These are phyloP conservation scores for Marasmius sp. DNA, from an alignment of 1,284 basidiomycete species.

Conservation along the genomic window DNA sequence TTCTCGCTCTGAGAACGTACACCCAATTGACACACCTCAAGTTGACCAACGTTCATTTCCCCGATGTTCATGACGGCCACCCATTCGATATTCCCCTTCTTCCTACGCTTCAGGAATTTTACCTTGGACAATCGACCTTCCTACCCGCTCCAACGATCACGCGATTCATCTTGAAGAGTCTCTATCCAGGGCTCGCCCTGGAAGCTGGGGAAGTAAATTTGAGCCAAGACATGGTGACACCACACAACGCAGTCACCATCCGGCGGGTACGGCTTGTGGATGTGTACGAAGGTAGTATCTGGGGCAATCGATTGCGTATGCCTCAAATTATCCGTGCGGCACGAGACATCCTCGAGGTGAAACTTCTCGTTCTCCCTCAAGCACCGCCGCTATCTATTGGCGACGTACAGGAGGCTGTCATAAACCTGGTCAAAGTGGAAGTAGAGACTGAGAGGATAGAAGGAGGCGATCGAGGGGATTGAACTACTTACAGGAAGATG, in stretches of 20 bases:
- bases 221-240: neutral
- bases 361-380: neutral
- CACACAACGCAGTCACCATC: neutral
- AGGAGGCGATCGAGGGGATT: constrained; percentile 10
- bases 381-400: neutral
- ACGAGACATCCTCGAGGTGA: neutral
- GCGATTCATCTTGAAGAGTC: constrained; percentile 3
- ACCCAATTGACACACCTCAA: constrained; percentile 12
- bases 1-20: constrained; percentile 30
- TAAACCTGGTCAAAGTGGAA: constrained; percentile 3
- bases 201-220: neutral
- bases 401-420: constrained; percentile 2
- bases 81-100: constrained; percentile 4
- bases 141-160: constrained; percentile 6
- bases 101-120: constrained; percentile 2
- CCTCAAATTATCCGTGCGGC: constrained; percentile 6
- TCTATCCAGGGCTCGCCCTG: neutral
- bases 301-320: constrained; percentile 9
- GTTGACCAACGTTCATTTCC: constrained; percentile 13
- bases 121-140: constrained; percentile 13
- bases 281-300: constrained; percentile 13
- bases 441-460: constrained; percentile 12
- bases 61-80: neutral
- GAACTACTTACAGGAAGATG: neutral
- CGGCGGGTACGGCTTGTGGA: constrained; percentile 7